Percentiles rank a stretch among this genome's conserved stretches.
Evolutionary conservation across 148 eudicot species (phyloP).

Genomic region (Gaultheria prostrata): DNA sequence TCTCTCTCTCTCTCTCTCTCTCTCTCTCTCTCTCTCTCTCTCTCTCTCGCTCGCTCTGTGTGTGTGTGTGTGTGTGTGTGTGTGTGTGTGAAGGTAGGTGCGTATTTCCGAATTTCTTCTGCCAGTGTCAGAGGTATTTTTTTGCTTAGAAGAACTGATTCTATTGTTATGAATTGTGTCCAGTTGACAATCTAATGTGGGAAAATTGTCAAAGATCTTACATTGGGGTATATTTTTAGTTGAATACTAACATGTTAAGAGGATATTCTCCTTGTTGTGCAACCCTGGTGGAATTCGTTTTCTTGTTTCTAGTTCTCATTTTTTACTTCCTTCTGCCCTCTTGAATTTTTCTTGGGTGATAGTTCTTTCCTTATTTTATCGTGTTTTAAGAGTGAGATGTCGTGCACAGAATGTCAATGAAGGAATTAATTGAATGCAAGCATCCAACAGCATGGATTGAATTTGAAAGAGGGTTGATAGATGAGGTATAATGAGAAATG

Average conservation of each 20-base stretch:
- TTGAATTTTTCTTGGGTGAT: background rate
- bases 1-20: background rate
- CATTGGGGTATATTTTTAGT: background rate
- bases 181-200: background rate
- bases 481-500: constrained; percentile 55
- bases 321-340: background rate
- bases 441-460: constrained; percentile 94
- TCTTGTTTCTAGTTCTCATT: background rate
- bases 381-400: constrained; percentile 22
- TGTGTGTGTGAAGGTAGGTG: background rate
- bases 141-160: background rate
- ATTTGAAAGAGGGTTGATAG: constrained; percentile 78
- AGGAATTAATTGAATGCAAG: constrained; percentile 80
- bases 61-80: background rate
- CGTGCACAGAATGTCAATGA: constrained; percentile 69
- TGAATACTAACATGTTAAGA: background rate
- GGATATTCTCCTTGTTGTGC: background rate
- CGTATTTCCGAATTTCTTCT: too few species aligned
- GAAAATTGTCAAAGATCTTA: background rate
- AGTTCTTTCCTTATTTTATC: background rate
- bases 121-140: background rate
- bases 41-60: too few species aligned
- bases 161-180: background rate
- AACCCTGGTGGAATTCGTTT: background rate
- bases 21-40: background rate